Evolutionary conservation across 148 eudicot genomes (phyloP), one percentile per base, ranked within the genome.

Genomic region (Fallopia convolvulus): DNA sequence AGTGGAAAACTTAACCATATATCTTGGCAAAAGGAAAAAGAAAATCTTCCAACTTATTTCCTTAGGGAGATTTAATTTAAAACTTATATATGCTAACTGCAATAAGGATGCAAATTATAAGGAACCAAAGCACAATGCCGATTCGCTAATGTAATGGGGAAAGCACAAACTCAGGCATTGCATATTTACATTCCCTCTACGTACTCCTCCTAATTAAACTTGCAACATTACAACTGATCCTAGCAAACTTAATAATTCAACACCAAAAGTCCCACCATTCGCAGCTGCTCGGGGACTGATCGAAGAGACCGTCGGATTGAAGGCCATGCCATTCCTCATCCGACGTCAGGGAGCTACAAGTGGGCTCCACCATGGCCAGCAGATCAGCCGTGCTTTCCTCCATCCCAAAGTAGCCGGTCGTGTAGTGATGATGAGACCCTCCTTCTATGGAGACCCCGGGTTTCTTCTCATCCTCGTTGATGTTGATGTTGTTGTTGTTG

Each of bases 241-340:
- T 8, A 44, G 47, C 47, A 44, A 8, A 44, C 7, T 8, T 0
- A 44, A 6, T 0, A 44, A 6, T 26, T 74, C 30, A 87, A 76
- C 83, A 15, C 90, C 90, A 87, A 71, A 83, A 82, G 78, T 85
- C 90, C 88, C 86, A 85, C 90, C 90, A 87, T 65, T 82, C 81
- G 26, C 30, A 72, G 49, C 70, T 74, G 21, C 77, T 79, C 26
- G 75, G 70, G n/a, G 80, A 53, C 23, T 68, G 78, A 11, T 84
- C 78, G 32, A 73, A 75, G 32, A 73, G 49, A 14, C 60, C 77
- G 21, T 79, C 77, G 0, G 83, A 72, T 48, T 76, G 77, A 18
- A 80, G 79, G 76, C 79, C 53, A 6, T 66, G 83, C 83, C 85
- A 86, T 18, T 84, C 72, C 36, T 84, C 87, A 5, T 76, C 77